phyloP scores from a whole-genome alignment of 345 rosid species.

The Linum trigynum region DNA sequence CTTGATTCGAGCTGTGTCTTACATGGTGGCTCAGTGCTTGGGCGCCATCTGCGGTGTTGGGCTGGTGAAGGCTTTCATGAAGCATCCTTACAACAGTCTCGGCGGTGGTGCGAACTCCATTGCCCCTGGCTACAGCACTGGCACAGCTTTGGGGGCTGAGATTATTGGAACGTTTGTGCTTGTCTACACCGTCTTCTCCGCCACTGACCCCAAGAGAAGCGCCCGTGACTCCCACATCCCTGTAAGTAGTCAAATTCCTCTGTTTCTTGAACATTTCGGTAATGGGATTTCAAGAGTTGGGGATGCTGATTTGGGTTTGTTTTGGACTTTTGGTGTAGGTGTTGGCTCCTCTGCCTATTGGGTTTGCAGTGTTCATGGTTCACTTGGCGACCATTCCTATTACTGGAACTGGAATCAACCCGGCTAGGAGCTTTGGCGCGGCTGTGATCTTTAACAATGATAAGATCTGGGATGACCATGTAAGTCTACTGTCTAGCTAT shows the following conservation, averaged over 20 bases:
- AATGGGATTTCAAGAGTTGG: background rate
- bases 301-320: background rate
- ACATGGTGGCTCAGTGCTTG: background rate
- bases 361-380: background rate
- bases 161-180: background rate
- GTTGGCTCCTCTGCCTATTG: background rate
- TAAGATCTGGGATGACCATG: background rate
- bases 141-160: background rate
- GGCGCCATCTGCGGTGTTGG: background rate
- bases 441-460: background rate
- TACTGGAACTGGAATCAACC: background rate
- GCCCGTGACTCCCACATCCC: background rate
- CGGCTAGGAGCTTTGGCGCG: background rate
- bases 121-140: background rate
- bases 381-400: background rate
- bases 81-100: background rate
- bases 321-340: background rate
- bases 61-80: background rate
- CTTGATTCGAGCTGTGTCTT: background rate
- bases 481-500: background rate
- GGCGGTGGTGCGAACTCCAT: background rate
- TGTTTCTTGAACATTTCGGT: background rate
- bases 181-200: background rate
- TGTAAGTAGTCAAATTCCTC: background rate
- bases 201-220: background rate